These are phyloP conservation scores for Porogramme epimiltina DNA, from an alignment of 1,284 basidiomycete genomes.

Conservation along the genomic window DNA sequence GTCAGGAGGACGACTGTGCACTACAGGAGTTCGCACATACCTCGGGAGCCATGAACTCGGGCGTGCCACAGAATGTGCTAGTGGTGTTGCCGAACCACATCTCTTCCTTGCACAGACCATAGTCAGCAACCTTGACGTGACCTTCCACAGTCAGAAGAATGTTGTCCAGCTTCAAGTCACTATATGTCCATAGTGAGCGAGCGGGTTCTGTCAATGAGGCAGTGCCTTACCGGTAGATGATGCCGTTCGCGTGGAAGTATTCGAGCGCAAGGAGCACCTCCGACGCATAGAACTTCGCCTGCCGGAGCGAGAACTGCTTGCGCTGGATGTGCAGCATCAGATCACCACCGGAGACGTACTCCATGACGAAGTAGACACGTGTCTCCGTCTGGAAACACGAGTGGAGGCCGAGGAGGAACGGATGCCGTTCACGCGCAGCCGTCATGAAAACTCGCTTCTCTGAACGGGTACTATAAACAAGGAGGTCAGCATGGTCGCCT, in stretches of 20 bases:
- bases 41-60: slow-evolving; percentile 99
- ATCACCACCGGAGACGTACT: slow-evolving; percentile 79
- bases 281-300: slow-evolving; percentile 98
- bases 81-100: slow-evolving; percentile 99
- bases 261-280: slow-evolving; percentile 96
- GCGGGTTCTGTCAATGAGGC: not conserved
- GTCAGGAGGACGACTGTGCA: not conserved
- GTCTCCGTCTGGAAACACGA: slow-evolving; percentile 99
- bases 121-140: slow-evolving; percentile 99
- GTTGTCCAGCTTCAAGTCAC: slow-evolving; percentile 98
- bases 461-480: slow-evolving; percentile 81
- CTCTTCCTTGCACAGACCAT: slow-evolving; percentile 98
- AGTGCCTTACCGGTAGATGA: slow-evolving; percentile 82
- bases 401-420: slow-evolving; percentile 95
- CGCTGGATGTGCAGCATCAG: slow-evolving; percentile 84
- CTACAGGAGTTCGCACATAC: slow-evolving; percentile 41
- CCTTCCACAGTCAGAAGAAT: slow-evolving; percentile 97
- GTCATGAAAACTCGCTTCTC: slow-evolving; percentile 99
- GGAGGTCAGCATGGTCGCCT: not conserved
- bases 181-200: slow-evolving; percentile 38
- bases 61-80: slow-evolving; percentile 98
- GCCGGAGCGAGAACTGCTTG: slow-evolving; percentile 78
- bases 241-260: slow-evolving; percentile 98
- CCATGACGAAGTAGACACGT: slow-evolving; percentile 87
- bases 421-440: slow-evolving; percentile 95